phyloP scores from a whole-genome alignment of 495 filamentous ascomycete genomes.

The Gamarada debralockiae region DNA sequence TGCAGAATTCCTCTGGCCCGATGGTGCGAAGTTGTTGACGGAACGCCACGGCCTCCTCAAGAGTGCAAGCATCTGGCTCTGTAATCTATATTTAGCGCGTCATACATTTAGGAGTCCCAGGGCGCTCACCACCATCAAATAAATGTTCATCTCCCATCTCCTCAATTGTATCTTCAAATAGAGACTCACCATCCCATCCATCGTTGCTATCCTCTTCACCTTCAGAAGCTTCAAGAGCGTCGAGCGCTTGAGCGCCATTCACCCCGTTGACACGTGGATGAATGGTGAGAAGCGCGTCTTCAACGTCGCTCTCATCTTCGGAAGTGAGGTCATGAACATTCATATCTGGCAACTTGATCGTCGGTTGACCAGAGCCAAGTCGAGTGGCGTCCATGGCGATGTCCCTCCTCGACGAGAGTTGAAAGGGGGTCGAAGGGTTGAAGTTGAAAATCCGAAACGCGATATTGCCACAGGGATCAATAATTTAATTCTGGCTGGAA shows the following conservation, averaged over 20 bases:
- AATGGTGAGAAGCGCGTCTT: slow-evolving; percentile 4
- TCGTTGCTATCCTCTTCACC: slow-evolving; percentile 39
- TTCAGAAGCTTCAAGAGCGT: slow-evolving; percentile 19
- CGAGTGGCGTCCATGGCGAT: slow-evolving; percentile 10
- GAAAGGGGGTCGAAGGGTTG: no score
- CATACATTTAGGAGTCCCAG: slow-evolving; percentile 5
- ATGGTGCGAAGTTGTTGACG: slow-evolving; percentile 67
- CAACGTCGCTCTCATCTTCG: slow-evolving; percentile 10
- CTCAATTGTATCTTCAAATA: slow-evolving; percentile 51
- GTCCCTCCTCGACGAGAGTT: no score
- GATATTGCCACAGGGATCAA: no score
- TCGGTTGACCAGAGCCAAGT: neutral
- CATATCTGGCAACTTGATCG: neutral
- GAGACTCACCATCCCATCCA: slow-evolving; percentile 45
- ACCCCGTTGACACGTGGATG: slow-evolving; percentile 14
- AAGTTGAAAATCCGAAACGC: no score
- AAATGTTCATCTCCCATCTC: slow-evolving; percentile 48
- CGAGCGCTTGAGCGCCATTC: slow-evolving; percentile 39
- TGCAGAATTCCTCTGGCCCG: slow-evolving; percentile 72
- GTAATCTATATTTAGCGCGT: slow-evolving; percentile 16
- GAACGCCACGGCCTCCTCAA: slow-evolving; percentile 65
- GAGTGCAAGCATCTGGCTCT: slow-evolving; percentile 47
- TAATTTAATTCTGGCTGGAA: no score
- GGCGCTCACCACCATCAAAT: slow-evolving; percentile 35
- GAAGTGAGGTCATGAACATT: slow-evolving; percentile 7